Base-by-base conservation (phyloP, 2,329 filamentous ascomycete genomes). In the Amylocarpus encephaloides region DNA sequence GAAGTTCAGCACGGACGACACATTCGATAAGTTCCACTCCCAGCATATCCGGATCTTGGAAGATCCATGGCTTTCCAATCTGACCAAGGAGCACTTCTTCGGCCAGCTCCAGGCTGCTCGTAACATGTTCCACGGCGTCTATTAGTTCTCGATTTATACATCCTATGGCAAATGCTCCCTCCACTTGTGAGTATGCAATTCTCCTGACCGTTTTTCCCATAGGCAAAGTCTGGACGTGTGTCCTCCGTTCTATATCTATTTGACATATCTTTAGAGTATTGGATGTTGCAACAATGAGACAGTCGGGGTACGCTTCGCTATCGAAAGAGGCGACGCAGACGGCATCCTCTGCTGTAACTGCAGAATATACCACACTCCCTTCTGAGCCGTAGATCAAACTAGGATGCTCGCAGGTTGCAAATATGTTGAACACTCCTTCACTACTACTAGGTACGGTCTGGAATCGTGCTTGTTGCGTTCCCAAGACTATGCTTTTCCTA, bases 401-500 rank as follows among this genome's bases (percentile, higher is more conserved):
- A 0, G 93, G 88, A 64, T 96, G 89, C 62, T 98, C 93, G 50
- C 90, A 95, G 0, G 89, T 95, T 0, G 90, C 89, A 65, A 98
- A 95, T 0, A 98, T 83, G 60, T 87, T 94, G 64, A 78, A 86
- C 0, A 88, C 71, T 0, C 78, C 80, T 46, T 83, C 73, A 1
- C 74, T 73, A 26, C 22, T 26, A 45, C 84, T 79, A 0, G 90
- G 88, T 2, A 98, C 71, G 18, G 86, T 75, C 51, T 92, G 86
- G 60, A 98, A 83, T 12, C 80, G 82, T 1, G 92, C 87, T 59
- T 94, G 86, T 53, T 90, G 85, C 12, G 87, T 92, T 19, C 93
- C 92, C 11, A 98, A 73, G 1, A 92, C 82, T 19, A 95, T 84
- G 60, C 83, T 90, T 65, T 91, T 95, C 55, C 85, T 82, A 1